Evolutionary conservation across 352 stramenopile genomes (phyloP).

Genomic region (Phytophthora parvispora): DNA sequence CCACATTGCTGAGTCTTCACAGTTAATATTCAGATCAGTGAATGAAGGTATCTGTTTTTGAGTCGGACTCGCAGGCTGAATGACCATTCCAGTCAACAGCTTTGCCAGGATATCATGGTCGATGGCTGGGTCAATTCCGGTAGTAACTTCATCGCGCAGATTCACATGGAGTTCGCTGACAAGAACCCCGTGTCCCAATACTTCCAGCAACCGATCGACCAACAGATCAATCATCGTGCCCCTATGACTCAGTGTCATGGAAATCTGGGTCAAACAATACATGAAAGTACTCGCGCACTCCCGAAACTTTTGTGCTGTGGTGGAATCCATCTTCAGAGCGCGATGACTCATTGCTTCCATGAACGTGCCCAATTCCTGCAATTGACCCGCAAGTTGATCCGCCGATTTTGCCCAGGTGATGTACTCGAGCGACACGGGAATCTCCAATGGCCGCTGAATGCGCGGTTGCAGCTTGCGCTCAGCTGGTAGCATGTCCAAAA

Average conservation of each 20-base stretch:
- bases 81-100: conserved; percentile 13
- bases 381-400: conserved; percentile 8
- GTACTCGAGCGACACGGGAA: conserved; percentile 18
- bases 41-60: conserved; percentile 7
- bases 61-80: conserved; percentile 1
- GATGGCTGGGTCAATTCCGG: not conserved
- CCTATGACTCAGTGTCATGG: not conserved
- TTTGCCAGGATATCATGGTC: conserved; percentile 7
- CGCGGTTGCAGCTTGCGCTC: not conserved
- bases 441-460: conserved; percentile 7
- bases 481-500: conserved; percentile 13
- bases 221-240: not conserved
- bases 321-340: not conserved
- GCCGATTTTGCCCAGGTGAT: conserved; percentile 3
- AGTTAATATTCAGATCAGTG: conserved; percentile 5
- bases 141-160: not conserved
- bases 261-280: conserved; percentile 13
- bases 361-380: conserved; percentile 4
- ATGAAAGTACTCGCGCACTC: not conserved
- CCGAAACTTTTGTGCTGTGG: not conserved
- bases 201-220: conserved; percentile 3
- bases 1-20: conserved; percentile 7
- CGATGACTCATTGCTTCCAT: conserved; percentile 3
- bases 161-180: conserved; percentile 5
- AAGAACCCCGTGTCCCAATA: conserved; percentile 9